Conservation (phyloP, 2,329 filamentous ascomycete species). For the Neopestalotiopsis sp. region DNA sequence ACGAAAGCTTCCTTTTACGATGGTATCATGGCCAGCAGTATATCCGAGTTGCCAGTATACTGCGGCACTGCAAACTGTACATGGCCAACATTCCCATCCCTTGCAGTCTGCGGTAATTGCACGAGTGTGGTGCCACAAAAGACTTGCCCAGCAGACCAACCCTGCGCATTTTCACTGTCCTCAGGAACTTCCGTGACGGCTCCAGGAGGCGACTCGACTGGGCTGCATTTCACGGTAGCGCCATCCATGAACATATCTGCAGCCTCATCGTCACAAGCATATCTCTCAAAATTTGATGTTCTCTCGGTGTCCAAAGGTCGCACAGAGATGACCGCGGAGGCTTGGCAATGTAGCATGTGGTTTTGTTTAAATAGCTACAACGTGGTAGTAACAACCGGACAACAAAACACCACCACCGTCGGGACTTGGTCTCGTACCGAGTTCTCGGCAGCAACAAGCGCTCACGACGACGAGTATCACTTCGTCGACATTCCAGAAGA, state of each 20-base stretch:
- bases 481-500: conserved; percentile 37
- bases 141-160: conserved; percentile 25
- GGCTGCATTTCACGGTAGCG: conserved; percentile 36
- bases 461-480: conserved; percentile 36
- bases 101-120: conserved; percentile 44
- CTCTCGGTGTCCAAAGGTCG: conserved; percentile 35
- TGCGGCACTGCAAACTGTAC: conserved; percentile 42
- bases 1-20: conserved; percentile 46
- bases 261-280: conserved; percentile 28
- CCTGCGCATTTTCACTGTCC: conserved; percentile 37
- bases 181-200: conserved; percentile 35
- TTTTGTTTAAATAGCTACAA: conserved; percentile 42
- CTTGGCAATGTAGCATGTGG: conserved; percentile 42
- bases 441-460: conserved; percentile 31
- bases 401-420: conserved; percentile 30
- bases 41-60: conserved; percentile 30
- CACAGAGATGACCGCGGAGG: conserved; percentile 27
- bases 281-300: conserved; percentile 43
- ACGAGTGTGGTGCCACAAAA: conserved; percentile 22
- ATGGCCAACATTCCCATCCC: conserved; percentile 42
- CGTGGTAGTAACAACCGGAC: conserved; percentile 35
- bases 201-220: conserved; percentile 27
- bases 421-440: conserved; percentile 37
- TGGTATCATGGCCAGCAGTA: conserved; percentile 39
- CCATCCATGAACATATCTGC: conserved; percentile 29